Evolutionary conservation across 2,329 filamentous ascomycete species (phyloP), one percentile per base, ranked within the genome.

Genomic region (Xylariales sp.): DNA sequence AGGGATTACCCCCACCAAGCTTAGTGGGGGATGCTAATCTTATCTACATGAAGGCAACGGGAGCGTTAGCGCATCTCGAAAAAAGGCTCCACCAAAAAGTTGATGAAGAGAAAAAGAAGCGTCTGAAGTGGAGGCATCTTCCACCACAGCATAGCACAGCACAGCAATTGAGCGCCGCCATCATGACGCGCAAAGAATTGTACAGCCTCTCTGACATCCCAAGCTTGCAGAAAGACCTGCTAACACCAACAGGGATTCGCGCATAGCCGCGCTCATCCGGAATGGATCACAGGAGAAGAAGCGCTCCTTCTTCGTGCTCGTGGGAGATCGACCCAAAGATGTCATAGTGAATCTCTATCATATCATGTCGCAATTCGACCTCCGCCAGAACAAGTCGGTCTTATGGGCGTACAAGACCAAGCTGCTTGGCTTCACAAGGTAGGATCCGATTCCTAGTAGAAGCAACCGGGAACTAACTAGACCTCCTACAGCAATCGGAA

Each of bases 401-500:
- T 72, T 98, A 9, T 98, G 93, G 93, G 91, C 93, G 15, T 98
- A 98, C 73, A 97, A 97, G 75, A 95, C 94, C 64, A 93, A 98
- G 65, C 76, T 98, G 9, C 72, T 98, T 22, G 90, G 89, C 37
- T 97, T 97, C 62, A 94, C 88, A 22, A 27, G 24, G 24, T 27
- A n/a, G n/a, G 24, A 8, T n/a, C n/a, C n/a, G n/a, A n/a, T n/a
- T n/a, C n/a, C n/a, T n/a, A n/a, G n/a, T n/a, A n/a, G n/a, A n/a
- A n/a, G n/a, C n/a, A n/a, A n/a, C n/a, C n/a, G n/a, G n/a, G n/a
- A n/a, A n/a, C n/a, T n/a, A n/a, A n/a, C 8, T 8, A 27, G 24
- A 27, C 8, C 8, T n/a, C n/a, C 24, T 8, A 27, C 24, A 82
- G 88, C 69, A 90, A 98, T 67, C 86, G 93, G 42, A 94, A 95